Percentiles rank a stretch among this genome's conserved stretches.
Conservation (phyloP, 164 flowering plant species). For the Vitis amurensis region DNA sequence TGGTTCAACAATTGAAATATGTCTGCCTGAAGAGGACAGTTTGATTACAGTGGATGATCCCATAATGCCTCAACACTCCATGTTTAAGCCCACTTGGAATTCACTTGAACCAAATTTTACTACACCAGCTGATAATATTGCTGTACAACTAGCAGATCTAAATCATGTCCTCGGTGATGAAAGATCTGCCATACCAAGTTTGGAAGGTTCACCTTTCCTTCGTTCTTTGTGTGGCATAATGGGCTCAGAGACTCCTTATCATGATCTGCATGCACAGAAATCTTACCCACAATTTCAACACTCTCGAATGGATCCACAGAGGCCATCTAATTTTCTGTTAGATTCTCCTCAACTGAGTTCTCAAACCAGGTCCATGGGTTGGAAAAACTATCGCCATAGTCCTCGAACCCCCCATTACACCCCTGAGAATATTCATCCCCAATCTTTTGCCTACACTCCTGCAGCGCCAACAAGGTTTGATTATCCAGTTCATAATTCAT, state of each 20-base stretch:
- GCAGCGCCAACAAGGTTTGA: constrained; percentile 1
- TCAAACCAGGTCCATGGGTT: background rate
- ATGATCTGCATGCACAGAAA: background rate
- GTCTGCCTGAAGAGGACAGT: constrained; percentile 30
- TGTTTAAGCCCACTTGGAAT: background rate
- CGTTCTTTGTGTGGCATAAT: background rate
- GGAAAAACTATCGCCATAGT: background rate
- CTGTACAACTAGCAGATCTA: background rate
- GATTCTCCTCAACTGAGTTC: background rate
- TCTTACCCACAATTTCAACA: constrained; percentile 7
- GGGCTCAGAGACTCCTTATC: constrained; percentile 3
- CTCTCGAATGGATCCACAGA: background rate
- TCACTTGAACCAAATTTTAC: background rate
- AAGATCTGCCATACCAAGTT: background rate
- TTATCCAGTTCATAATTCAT: background rate
- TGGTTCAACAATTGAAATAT: constrained; percentile 8
- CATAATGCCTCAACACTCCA: constrained; percentile 1
- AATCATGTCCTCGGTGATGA: background rate
- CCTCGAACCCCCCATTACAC: background rate
- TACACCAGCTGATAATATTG: background rate
- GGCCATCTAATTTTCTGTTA: background rate
- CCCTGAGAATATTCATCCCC: background rate
- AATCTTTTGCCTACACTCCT: background rate
- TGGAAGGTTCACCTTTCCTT: background rate
- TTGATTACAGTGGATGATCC: constrained; percentile 20